Evolutionary conservation across 805 yeast species (phyloP), one percentile per base, ranked within the genome.

Genomic region (Lipomyces yamanashiensis): DNA sequence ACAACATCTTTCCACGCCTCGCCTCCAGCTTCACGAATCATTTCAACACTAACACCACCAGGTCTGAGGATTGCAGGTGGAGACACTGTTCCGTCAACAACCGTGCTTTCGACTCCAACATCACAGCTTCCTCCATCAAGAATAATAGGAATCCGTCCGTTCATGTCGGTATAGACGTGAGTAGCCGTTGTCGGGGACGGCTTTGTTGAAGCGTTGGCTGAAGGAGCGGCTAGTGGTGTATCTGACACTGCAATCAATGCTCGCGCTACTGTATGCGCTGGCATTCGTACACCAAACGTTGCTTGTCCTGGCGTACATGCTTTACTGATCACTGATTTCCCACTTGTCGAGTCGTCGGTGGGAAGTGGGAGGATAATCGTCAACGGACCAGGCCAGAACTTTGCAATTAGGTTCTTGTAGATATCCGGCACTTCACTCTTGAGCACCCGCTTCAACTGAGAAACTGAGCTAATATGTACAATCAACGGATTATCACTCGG

Each of bases 401-500:
- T 81, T 1, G 81, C 80, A 10, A 92, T 79, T 48, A 95, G 79
- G 0, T 85, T 82, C 39, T 78, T 76, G 74, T 95, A 95, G 0
- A 87, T 81, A 0, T 77, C 77, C 0, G 98, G 98, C 6, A 93
- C 83, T 28, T 79, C 51, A 12, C 50, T 49, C 17, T 59, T 21
- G 12, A 71, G 57, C 17, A 70, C 63, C 10, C 59, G 58, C 7
- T 53, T 49, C 5, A 95, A 79, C 76, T 92, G 98, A 34, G 83
- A 84, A 1, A 84, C 71, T 0, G 96, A 88, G 0, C 97, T 85
- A 0, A 95, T 85, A 74, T 95, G 99, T 0, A 96, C 86, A 59
- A 95, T 95, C 65, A 95, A 78, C 2, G 99, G 99, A 71, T 95
- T 95, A 75, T 95, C 99, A 6, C 96, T 86, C 0, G 99, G 99